Percentiles rank a stretch among this genome's conserved stretches.
Evolutionary conservation across 73 alveolate species (phyloP).

Genomic region (Paramecium caudatum): DNA sequence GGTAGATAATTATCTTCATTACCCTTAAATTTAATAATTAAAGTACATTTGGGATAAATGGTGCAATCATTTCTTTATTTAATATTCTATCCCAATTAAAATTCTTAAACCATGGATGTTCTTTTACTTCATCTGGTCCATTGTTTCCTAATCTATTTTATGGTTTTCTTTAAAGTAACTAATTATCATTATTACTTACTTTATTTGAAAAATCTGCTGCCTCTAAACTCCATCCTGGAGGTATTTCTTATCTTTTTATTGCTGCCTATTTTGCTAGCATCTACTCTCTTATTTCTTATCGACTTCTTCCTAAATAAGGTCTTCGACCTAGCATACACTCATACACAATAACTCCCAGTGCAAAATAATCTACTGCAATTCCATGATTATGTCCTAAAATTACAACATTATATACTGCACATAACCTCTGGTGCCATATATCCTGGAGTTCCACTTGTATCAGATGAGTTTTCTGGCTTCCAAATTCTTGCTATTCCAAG

Average conservation of each 20-base stretch:
- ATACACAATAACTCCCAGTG: slow-evolving; percentile 95
- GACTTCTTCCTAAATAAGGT: slow-evolving; percentile 91
- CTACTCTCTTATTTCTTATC: slow-evolving; percentile 86
- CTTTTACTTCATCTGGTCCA: slow-evolving; percentile 95
- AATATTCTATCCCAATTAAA: slow-evolving; percentile 89
- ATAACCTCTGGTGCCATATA: slow-evolving; percentile 93
- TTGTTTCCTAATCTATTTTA: slow-evolving; percentile 91
- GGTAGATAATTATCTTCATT: slow-evolving; percentile 82
- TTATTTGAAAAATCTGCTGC: slow-evolving; percentile 94
- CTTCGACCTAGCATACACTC: slow-evolving; percentile 97
- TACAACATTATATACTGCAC: slow-evolving; percentile 65
- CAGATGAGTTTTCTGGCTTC: slow-evolving; percentile 92
- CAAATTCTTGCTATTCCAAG: slow-evolving; percentile 94
- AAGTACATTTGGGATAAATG: slow-evolving; percentile 82
- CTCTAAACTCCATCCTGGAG: slow-evolving; percentile 94
- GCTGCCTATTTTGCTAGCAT: slow-evolving; percentile 90
- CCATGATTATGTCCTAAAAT: slow-evolving; percentile 93
- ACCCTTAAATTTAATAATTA: slow-evolving; percentile 72
- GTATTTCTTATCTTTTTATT: slow-evolving; percentile 87
- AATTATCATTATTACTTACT: slow-evolving; percentile 62
- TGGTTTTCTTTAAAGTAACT: slow-evolving; percentile 91
- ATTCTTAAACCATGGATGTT: slow-evolving; percentile 95
- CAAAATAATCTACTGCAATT: slow-evolving; percentile 95
- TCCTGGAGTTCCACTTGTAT: slow-evolving; percentile 98
- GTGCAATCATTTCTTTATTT: slow-evolving; percentile 84